Base-by-base conservation (phyloP, 1,139 yeast species). In the Yamadazyma dendronema region DNA sequence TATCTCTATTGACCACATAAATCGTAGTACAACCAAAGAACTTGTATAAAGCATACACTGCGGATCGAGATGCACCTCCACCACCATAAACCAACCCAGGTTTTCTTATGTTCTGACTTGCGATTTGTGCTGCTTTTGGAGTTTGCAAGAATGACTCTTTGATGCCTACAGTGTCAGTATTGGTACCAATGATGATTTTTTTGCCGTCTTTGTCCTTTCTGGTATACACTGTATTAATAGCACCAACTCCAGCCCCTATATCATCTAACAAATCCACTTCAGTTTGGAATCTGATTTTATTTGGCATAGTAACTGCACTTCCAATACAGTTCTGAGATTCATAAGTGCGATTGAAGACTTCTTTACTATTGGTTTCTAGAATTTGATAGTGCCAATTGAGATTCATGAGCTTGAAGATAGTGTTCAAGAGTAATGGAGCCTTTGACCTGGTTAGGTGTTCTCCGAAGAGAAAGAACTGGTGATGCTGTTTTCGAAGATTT, bases 31-130 rank as follows among this genome's bases (percentile, higher is more conserved):
- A 59, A 4, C 50, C 51, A 38, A 59, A 45, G 29, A 48, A 54
- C 28, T 51, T 42, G 31, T 52, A 42, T 31, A 60, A 48, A 2
- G 63, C 61, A 38, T 48, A 59, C 5, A 59, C 57, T 1, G 65
- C 65, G 2, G 62, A 57, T 24, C 64, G 44, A 30, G 60, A 57
- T 11, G 65, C 65, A 4, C 65, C 65, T 11, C 65, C 65, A 4
- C 64, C 65, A 10, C 65, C 64, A 37, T 59, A 60, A 1, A 60
- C 62, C 38, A 60, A 43, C 4, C 63, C 65, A 0, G 61, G 56
- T 12, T 32, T 41, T 3, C 49, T 44, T 10, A 40, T 28, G 15
- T 38, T 33, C 8, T 26, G 21, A 2, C 34, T 17, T 3, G 28
- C 37, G 21, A 46, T 39, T 12, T 15, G 15, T 3, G 11, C 4